phyloP scores from a whole-genome alignment of 2,329 filamentous ascomycete genomes.

The Karstenula rhodostoma region DNA sequence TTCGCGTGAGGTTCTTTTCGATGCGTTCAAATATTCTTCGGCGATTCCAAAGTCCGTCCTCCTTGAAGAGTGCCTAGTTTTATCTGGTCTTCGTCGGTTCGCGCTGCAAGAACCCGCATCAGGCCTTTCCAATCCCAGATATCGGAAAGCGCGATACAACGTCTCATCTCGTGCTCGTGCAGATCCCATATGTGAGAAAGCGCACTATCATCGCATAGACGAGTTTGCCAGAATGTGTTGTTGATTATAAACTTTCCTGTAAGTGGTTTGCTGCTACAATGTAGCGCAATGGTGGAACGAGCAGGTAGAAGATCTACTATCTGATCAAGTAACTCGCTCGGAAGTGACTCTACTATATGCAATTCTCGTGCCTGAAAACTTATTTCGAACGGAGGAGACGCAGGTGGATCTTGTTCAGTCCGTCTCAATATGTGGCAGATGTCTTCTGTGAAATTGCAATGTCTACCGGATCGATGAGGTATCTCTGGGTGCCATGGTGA shows the following conservation, averaged over 20 bases:
- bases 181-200: conserved; percentile 39
- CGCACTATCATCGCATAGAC: conserved; percentile 28
- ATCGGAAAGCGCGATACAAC: background rate
- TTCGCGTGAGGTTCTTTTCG: background rate
- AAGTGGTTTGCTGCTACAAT: conserved; percentile 29
- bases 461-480: conserved; percentile 31
- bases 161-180: conserved; percentile 21
- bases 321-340: conserved; percentile 28
- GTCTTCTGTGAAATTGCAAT: conserved; percentile 19
- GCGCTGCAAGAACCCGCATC: no score
- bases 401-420: background rate
- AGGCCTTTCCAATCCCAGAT: background rate
- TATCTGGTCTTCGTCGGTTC: background rate
- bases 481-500: conserved; percentile 26
- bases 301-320: conserved; percentile 27
- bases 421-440: conserved; percentile 20
- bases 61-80: no score
- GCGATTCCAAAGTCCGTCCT: background rate
- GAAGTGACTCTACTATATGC: conserved; percentile 25
- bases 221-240: conserved; percentile 36
- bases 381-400: background rate
- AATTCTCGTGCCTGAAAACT: background rate
- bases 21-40: background rate
- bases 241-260: conserved; percentile 29
- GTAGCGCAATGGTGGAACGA: conserved; percentile 26